Evolutionary conservation across 345 rosid genomes (phyloP).

Genomic region (Arabis alpina): DNA sequence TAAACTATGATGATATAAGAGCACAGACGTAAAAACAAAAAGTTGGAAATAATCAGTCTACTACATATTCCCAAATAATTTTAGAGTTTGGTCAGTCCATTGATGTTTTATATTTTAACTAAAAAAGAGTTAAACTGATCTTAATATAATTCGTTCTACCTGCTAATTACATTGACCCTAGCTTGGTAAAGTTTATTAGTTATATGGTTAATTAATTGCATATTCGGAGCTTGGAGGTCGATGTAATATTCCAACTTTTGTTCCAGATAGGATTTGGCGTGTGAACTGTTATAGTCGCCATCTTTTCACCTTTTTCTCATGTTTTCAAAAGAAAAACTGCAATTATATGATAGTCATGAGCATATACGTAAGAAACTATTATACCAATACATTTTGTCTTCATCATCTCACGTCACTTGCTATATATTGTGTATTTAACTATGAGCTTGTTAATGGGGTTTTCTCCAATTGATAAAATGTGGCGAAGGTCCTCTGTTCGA

Average conservation of each 20-base stretch:
- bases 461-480: neutral
- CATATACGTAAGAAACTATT: neutral
- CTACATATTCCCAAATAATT: neutral
- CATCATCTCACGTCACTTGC: neutral
- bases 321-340: neutral
- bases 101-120: neutral
- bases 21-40: neutral
- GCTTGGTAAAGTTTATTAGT: neutral
- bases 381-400: no score
- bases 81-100: neutral
- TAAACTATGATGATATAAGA: no score
- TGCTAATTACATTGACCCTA: neutral
- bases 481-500: conserved; percentile 10
- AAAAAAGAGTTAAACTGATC: no score
- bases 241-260: neutral
- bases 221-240: neutral
- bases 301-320: neutral
- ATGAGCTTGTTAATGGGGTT: neutral
- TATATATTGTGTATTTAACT: no score
- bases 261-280: neutral
- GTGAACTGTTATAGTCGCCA: neutral
- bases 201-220: neutral
- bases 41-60: neutral
- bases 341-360: neutral
- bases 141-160: neutral